phyloP scores from a whole-genome alignment of 257 asterid species.

The Fraxinus anomala region DNA sequence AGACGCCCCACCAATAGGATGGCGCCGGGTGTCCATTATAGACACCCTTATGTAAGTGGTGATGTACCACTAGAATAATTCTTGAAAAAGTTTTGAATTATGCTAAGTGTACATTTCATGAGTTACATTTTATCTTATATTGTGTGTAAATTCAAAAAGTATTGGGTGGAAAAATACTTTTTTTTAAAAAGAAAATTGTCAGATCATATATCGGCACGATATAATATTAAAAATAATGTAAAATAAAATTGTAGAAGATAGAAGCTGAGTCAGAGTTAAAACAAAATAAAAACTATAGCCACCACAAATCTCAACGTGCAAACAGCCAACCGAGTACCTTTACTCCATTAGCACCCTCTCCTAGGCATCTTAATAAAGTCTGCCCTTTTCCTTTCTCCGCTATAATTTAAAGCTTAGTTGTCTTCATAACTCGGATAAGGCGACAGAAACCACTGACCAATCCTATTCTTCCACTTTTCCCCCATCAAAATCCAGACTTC shows the following conservation, averaged over 20 bases:
- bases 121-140: no score
- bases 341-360: conserved; percentile 43
- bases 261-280: conserved; percentile 27
- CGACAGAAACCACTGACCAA: conserved; percentile 32
- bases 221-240: no score
- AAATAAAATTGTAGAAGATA: neutral
- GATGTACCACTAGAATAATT: no score
- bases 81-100: no score
- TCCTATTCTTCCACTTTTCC: conserved; percentile 22
- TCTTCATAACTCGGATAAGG: conserved; percentile 45
- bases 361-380: conserved; percentile 30
- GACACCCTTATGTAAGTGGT: no score
- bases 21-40: no score
- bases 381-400: conserved; percentile 12
- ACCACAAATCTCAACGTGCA: conserved; percentile 49
- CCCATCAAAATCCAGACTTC: conserved; percentile 17
- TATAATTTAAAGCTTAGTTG: conserved; percentile 41
- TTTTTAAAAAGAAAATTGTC: no score
- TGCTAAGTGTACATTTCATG: no score
- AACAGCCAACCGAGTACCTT: conserved; percentile 34
- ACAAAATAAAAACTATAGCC: neutral
- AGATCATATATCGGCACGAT: no score
- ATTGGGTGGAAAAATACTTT: no score
- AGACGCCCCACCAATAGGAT: no score
- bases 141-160: no score